Evolutionary conservation across 1,284 basidiomycete genomes (phyloP).

Genomic region (Porodaedalea pini): DNA sequence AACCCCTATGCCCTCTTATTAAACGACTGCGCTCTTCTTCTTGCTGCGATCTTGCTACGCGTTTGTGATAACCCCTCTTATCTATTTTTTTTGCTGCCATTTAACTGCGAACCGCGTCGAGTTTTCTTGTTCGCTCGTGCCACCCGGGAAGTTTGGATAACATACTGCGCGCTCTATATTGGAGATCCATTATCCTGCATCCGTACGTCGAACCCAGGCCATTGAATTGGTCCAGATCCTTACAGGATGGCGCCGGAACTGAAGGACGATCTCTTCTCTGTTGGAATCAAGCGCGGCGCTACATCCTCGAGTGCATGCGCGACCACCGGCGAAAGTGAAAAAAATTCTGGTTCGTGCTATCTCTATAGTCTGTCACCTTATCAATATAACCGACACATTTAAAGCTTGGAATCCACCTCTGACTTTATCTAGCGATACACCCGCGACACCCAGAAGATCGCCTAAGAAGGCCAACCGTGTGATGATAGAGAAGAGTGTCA

Average conservation of each 20-base stretch:
- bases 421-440: background rate
- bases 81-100: background rate
- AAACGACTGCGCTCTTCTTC: background rate
- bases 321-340: background rate
- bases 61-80: background rate
- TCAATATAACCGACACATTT: background rate
- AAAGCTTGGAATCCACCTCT: background rate
- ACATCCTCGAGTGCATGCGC: background rate
- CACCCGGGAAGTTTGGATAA: background rate
- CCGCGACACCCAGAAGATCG: background rate
- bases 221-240: background rate
- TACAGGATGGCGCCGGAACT: conserved; percentile 1
- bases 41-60: background rate
- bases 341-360: background rate
- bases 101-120: background rate
- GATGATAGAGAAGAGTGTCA: conserved; percentile 9
- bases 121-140: background rate
- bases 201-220: background rate
- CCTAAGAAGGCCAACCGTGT: conserved; percentile 10
- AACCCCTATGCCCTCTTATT: background rate
- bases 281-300: background rate
- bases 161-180: too few relatives aligned
- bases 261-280: conserved; percentile 2
- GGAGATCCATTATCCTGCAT: background rate
- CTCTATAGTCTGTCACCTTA: background rate